Conservation (phyloP, 2,329 filamentous ascomycete genomes). For the Apiospora kogelbergensis region DNA sequence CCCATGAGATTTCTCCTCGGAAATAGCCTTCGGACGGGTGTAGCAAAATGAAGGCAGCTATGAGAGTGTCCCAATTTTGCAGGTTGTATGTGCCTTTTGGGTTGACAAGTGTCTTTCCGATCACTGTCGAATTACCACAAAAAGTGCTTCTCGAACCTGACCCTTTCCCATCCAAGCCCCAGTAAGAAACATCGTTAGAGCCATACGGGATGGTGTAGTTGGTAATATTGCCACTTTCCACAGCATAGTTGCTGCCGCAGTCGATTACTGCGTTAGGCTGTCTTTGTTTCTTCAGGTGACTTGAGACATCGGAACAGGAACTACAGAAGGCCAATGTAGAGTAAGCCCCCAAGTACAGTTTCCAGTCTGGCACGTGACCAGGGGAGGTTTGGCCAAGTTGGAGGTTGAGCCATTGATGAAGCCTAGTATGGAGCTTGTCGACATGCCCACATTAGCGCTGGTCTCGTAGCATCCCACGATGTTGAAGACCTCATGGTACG, state of each 20-base stretch:
- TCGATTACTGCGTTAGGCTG: no score
- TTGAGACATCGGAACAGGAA: slow-evolving; percentile 20
- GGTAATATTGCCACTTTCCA: neutral
- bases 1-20: slow-evolving; percentile 11
- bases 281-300: slow-evolving; percentile 2
- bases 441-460: neutral
- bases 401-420: slow-evolving; percentile 16
- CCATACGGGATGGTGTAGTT: neutral
- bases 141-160: neutral
- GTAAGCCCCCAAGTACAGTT: slow-evolving; percentile 25
- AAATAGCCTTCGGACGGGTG: neutral
- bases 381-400: neutral
- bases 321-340: slow-evolving; percentile 22
- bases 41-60: neutral
- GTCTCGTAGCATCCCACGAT: neutral
- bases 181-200: neutral
- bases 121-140: neutral
- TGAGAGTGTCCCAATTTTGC: neutral
- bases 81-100: neutral
- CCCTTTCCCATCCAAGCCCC: neutral
- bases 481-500: slow-evolving; percentile 9
- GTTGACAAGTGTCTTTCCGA: neutral
- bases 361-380: slow-evolving; percentile 21
- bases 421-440: slow-evolving; percentile 14
- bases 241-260: neutral